These are phyloP conservation scores for Trichoderma aggressivum DNA, from an alignment of 2,329 filamentous ascomycete species.

Conservation along the genomic window DNA sequence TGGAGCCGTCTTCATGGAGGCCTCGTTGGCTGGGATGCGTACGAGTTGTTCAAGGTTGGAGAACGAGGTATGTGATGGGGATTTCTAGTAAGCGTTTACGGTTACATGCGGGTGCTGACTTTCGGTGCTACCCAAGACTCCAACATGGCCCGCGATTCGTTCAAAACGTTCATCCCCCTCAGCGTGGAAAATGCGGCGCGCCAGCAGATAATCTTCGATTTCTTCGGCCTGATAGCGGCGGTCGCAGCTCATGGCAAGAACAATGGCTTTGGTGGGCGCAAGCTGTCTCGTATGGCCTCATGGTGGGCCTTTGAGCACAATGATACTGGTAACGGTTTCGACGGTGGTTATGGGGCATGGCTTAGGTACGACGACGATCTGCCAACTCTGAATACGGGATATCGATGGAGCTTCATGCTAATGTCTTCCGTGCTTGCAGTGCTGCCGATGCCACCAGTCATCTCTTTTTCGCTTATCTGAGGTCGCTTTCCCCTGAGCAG, in stretches of 20 bases:
- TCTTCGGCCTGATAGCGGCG: constrained; percentile 89
- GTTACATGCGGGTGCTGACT: not conserved
- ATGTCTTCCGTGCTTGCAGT: constrained; percentile 41
- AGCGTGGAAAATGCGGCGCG: constrained; percentile 85
- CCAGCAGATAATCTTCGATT: constrained; percentile 88
- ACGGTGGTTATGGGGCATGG: constrained; percentile 91
- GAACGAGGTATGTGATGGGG: constrained; percentile 66
- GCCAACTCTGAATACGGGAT: not conserved
- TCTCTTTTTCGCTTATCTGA: constrained; percentile 94
- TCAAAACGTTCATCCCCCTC: constrained; percentile 92
- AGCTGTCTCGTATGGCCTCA: constrained; percentile 89
- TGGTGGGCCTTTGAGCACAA: constrained; percentile 98
- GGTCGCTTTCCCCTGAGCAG: constrained; percentile 81
- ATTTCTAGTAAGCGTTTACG: not conserved
- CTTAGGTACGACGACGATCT: constrained; percentile 54
- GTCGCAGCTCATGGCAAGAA: constrained; percentile 89
- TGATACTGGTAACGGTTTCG: constrained; percentile 86
- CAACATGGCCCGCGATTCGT: constrained; percentile 84
- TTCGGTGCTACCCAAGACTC: constrained; percentile 61
- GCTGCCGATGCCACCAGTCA: constrained; percentile 95
- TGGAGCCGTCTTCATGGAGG: constrained; percentile 91
- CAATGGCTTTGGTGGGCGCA: constrained; percentile 89
- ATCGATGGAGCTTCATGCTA: not conserved
- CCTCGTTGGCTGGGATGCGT: constrained; percentile 94
- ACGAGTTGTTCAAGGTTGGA: constrained; percentile 91